Conservation (phyloP, 345 rosid species). For the Eucalyptus lansdowneana region DNA sequence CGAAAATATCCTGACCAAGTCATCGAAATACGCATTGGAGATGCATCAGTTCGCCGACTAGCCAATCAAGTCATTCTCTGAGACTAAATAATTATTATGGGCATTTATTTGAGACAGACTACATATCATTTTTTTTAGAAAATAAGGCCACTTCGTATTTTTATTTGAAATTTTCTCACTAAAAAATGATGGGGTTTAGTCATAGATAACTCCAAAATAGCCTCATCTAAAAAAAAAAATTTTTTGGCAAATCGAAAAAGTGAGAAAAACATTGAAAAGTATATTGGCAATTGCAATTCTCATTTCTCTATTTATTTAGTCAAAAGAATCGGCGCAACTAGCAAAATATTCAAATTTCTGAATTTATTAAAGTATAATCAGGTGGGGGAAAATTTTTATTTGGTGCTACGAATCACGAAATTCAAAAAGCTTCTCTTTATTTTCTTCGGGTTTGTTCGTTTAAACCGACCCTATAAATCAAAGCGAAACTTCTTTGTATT, state of each 20-base stretch:
- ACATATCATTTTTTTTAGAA: fast-evolving
- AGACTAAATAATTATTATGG: too few species aligned
- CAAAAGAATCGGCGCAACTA: neutral
- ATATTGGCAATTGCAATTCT: neutral
- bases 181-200: neutral
- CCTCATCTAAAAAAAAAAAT: neutral
- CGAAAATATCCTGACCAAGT: too few species aligned
- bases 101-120: too few species aligned
- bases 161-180: too few species aligned
- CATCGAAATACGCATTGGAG: fast-evolving
- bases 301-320: neutral
- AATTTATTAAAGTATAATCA: neutral
- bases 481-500: neutral
- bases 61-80: fast-evolving
- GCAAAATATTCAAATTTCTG: neutral
- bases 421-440: neutral
- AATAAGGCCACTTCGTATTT: fast-evolving
- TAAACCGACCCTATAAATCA: neutral
- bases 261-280: neutral
- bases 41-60: fast-evolving
- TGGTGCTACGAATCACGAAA: neutral
- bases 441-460: neutral
- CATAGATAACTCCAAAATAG: neutral
- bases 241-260: neutral
- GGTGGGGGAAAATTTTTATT: neutral